Evolutionary conservation across 306 rosid species (phyloP).

Genomic region (Ammopiptanthus mongolicus): DNA sequence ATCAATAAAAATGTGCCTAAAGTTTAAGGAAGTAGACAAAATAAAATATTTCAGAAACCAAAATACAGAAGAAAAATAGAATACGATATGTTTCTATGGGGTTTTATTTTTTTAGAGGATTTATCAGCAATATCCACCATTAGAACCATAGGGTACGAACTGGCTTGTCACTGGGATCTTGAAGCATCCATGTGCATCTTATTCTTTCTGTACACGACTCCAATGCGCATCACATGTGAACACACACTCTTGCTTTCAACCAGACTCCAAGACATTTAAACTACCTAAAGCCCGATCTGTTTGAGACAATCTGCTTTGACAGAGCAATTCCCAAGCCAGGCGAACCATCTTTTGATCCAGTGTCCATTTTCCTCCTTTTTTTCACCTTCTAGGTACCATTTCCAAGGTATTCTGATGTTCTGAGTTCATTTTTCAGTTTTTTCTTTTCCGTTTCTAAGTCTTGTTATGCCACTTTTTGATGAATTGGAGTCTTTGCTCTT

Average conservation of each 20-base stretch:
- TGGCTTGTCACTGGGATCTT: neutral
- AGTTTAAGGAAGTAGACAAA: constrained; percentile 14
- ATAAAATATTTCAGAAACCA: constrained; percentile 17
- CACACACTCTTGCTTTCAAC: neutral
- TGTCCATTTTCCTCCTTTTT: neutral
- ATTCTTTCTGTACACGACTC: neutral
- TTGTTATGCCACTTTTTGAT: neutral
- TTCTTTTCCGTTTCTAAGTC: neutral
- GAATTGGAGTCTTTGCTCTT: neutral
- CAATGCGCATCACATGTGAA: neutral
- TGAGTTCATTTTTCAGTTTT: neutral
- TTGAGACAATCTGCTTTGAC: neutral
- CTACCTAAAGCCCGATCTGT: neutral
- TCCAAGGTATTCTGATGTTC: neutral
- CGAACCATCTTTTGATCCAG: neutral
- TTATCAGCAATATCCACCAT: neutral
- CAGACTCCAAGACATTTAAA: neutral
- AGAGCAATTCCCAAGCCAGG: neutral
- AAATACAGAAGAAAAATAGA: constrained; percentile 9
- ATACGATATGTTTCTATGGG: neutral
- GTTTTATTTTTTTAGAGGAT: neutral
- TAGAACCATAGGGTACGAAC: neutral
- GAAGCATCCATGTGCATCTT: neutral
- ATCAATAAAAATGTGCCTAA: neutral
- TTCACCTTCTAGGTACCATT: neutral